Conservation (phyloP, 176 grass and related monocot species). For the Panicum miliaceum region DNA sequence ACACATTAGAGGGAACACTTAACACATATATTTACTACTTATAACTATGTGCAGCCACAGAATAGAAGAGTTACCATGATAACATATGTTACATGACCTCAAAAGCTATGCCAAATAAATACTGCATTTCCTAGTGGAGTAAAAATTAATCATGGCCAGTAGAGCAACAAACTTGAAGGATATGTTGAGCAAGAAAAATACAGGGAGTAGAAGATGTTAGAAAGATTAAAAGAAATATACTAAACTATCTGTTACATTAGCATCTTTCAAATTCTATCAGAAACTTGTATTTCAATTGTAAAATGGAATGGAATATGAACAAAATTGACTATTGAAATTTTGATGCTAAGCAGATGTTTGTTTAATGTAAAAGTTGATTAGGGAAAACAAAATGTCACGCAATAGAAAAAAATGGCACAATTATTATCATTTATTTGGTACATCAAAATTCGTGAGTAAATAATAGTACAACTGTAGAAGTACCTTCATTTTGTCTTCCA, state of each 20-base stretch:
- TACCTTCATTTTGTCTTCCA: conserved; percentile 87
- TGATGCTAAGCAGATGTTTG: neutral
- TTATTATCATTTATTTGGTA: conserved; percentile 2
- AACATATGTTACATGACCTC: neutral
- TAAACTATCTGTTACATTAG: conserved; percentile 12
- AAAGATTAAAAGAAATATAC: too few species aligned
- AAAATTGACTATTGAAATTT: neutral
- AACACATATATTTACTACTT: neutral
- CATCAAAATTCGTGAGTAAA: neutral
- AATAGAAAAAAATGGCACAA: neutral
- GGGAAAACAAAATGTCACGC: neutral
- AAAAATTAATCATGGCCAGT: conserved; percentile 15
- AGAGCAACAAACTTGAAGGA: neutral
- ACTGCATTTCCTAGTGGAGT: neutral
- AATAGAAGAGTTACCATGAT: neutral
- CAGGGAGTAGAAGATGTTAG: neutral
- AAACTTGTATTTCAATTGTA: neutral
- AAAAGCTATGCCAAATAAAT: neutral
- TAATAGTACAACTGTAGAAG: neutral
- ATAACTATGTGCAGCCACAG: neutral
- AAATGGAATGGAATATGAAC: neutral
- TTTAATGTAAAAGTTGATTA: neutral
- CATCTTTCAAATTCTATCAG: conserved; percentile 14
- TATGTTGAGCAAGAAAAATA: neutral
- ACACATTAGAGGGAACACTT: neutral